Evolutionary conservation across 352 stramenopile genomes (phyloP), one percentile per base, ranked within the genome.

Genomic region (Globisporangium splendens): DNA sequence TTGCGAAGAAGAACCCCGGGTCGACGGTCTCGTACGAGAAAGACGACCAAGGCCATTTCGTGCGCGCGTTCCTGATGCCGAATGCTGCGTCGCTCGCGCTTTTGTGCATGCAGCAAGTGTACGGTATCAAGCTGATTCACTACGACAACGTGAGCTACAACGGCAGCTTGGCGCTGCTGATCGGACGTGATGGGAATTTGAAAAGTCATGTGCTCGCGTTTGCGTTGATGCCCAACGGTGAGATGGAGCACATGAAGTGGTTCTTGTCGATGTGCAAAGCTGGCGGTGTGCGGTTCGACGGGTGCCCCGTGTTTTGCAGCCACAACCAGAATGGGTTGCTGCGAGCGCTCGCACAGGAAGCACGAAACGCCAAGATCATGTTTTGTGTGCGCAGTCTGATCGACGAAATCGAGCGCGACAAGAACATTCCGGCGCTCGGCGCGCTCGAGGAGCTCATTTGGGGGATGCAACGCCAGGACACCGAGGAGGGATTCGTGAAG

Each of bases 241-340:
- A 89, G 42, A 72, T 86, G 59, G 80, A 89, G 43, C 72, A 93
- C 53, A 81, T 89, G 68, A 81, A 84, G 60, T 93, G 83, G 83
- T 93, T 93, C 58, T 46, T 93, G 14, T 53, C 61, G 46, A 56
- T 85, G 46, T 66, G 71, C 28, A 89, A 87, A 58, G 65, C 66
- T 35, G 76, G 77, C 13, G 83, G 77, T 33, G 73, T 72, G 47
- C 70, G 63, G 7, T 84, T 91, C 46, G 73, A 90, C 48, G 71
- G 67, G 17, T 76, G 61, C 20, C 78, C 80, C 0, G 66, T 93
- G 0, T 86, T 87, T 50, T 89, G 78, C 59, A 73, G 73, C 18
- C 74, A 88, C 54, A 86, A 71, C 48, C 71, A 93, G 48, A 83
- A 83, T 44, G 80, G 79, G 0, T 50, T 93, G n/a, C 62, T 89